Evolutionary conservation across 106 monocot genomes (phyloP).

Genomic region (Narthecium ossifragum): DNA sequence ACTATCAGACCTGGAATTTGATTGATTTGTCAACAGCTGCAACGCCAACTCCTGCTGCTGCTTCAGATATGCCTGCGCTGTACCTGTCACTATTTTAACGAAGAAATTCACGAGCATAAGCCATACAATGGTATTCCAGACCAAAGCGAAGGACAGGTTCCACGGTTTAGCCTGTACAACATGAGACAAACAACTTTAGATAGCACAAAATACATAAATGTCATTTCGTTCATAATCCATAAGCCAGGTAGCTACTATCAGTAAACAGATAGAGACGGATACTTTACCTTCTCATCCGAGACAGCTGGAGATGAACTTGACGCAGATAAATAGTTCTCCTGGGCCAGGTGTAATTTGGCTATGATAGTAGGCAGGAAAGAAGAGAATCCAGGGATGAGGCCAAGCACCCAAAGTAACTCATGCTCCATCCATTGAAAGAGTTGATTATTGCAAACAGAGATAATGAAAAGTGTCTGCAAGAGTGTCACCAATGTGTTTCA

Average conservation of each 20-base stretch:
- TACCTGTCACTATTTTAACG: slow-evolving; percentile 14
- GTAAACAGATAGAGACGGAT: too few species aligned
- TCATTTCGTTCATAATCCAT: background rate
- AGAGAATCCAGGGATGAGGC: background rate
- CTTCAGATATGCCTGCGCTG: slow-evolving; percentile 13
- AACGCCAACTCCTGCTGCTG: slow-evolving; percentile 16
- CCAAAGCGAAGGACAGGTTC: slow-evolving; percentile 7
- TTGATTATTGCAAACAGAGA: slow-evolving; percentile 18
- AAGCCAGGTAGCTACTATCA: background rate
- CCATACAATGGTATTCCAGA: slow-evolving; percentile 19
- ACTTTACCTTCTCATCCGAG: background rate
- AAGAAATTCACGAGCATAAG: slow-evolving; percentile 17
- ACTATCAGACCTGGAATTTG: too few species aligned
- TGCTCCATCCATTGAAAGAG: slow-evolving; percentile 21
- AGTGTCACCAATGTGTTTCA: too few species aligned
- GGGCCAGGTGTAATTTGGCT: background rate
- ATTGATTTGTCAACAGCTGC: too few species aligned
- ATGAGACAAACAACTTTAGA: background rate
- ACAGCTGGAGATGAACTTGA: background rate
- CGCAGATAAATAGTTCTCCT: background rate
- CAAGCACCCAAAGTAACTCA: slow-evolving; percentile 16
- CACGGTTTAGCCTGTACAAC: slow-evolving; percentile 9
- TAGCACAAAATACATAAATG: too few species aligned
- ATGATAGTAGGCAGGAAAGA: background rate
- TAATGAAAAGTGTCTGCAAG: background rate